These are phyloP conservation scores for Pinus albicaulis DNA, from an alignment of 75 land plant genomes.

Conservation along the genomic window DNA sequence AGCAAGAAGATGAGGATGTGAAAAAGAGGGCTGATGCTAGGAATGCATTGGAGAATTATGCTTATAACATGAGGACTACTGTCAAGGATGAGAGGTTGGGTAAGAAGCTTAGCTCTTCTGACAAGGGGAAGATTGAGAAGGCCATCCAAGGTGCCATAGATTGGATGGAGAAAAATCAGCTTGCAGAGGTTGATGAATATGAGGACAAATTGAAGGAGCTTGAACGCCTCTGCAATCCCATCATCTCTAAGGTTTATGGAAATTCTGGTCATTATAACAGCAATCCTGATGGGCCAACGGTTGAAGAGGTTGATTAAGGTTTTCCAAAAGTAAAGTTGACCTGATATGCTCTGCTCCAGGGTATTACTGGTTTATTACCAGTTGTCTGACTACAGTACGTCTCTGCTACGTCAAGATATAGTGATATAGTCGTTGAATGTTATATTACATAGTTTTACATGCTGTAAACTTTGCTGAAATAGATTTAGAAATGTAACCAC, in stretches of 20 bases:
- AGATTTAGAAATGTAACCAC: too few species aligned
- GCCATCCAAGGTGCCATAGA: constrained; percentile 17
- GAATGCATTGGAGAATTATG: constrained; percentile 24
- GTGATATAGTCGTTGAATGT: too few species aligned
- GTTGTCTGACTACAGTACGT: too few species aligned
- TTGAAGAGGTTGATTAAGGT: too few species aligned
- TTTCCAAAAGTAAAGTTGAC: too few species aligned
- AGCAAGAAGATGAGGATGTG: constrained; percentile 23
- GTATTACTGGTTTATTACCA: too few species aligned
- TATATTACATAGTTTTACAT: too few species aligned
- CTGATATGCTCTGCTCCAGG: too few species aligned
- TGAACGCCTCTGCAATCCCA: constrained; percentile 33
- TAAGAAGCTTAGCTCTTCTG: constrained; percentile 14
- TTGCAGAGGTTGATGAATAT: constrained; percentile 22
- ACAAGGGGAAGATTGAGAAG: constrained; percentile 29
- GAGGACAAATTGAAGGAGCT: constrained; percentile 34
- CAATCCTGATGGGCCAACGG: too few species aligned
- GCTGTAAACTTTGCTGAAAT: too few species aligned
- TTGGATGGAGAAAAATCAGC: constrained; percentile 32
- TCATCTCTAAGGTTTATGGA: constrained; percentile 11
- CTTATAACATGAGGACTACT: constrained; percentile 32
- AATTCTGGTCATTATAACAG: too few species aligned
- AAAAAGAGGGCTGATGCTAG: constrained; percentile 21
- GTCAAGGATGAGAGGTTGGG: constrained; percentile 25
- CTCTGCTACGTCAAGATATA: too few species aligned